Evolutionary conservation across 345 rosid genomes (phyloP).

Genomic region (Gossypium sturtianum): DNA sequence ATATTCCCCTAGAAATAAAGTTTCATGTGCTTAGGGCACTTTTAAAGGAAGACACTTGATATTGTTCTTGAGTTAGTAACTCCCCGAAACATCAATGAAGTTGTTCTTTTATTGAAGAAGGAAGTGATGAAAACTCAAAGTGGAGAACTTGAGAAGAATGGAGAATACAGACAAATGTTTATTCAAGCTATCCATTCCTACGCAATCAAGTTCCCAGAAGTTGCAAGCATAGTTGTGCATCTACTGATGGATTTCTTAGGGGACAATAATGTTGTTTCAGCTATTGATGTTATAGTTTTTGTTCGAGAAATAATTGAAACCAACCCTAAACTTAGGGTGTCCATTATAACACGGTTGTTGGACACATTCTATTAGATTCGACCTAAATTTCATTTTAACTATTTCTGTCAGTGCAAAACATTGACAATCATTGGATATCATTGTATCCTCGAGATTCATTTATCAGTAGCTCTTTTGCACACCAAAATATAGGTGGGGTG

Average conservation of each 20-base stretch:
- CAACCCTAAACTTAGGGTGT: slow-evolving; percentile 63
- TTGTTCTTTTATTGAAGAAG: slow-evolving; percentile 63
- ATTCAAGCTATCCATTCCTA: slow-evolving; percentile 81
- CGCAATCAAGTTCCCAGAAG: slow-evolving; percentile 80
- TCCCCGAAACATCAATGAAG: slow-evolving; percentile 59
- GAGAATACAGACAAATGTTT: slow-evolving; percentile 73
- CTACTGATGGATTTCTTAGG: slow-evolving; percentile 81
- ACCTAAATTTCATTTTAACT: not conserved
- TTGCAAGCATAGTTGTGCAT: slow-evolving; percentile 81
- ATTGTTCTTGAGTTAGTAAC: slow-evolving; percentile 69
- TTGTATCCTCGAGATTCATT: too few species aligned
- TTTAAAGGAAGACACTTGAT: slow-evolving; percentile 60
- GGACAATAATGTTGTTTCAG: slow-evolving; percentile 68
- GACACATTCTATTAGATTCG: slow-evolving; percentile 78
- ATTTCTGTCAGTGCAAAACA: too few species aligned
- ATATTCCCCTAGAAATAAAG: too few species aligned
- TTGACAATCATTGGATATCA: too few species aligned
- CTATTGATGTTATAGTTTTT: slow-evolving; percentile 61
- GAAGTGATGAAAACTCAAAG: slow-evolving; percentile 75
- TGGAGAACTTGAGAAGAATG: slow-evolving; percentile 75
- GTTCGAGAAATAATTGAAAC: slow-evolving; percentile 78
- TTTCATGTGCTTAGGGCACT: slow-evolving; percentile 62
- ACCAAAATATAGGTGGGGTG: too few species aligned
- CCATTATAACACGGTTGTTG: slow-evolving; percentile 65
- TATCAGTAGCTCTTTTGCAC: too few species aligned